Base-by-base conservation (phyloP, 2,329 filamentous ascomycete genomes). In the Aureobasidium sp. region DNA sequence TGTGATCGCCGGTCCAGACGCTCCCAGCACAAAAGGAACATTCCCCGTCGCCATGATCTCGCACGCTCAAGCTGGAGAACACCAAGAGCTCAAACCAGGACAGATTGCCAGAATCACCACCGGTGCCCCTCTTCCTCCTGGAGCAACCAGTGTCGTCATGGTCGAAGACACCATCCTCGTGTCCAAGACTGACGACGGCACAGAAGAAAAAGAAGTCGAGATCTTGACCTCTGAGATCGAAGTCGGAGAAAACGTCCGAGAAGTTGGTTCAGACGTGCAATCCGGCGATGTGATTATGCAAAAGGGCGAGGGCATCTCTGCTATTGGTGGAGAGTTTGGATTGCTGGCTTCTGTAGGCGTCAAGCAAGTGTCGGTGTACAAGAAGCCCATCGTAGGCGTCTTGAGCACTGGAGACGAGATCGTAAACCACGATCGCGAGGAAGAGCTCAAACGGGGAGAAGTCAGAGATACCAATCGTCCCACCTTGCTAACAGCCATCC, bases 401-500 rank as follows among this genome's bases (percentile, higher is more conserved):
- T 76, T 99, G 20, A 97, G 92, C 57, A 99, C 94, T 0, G 94
- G 94, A 25, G 93, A 99, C 71, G 94, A 99, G 74, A 90, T 99
- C 55, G 87, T 97, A 5, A 83, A 87, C 65, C 87, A 94, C 69
- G 79, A 87, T 63, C 78, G 82, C 29, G 79, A 84, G 0, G 84
- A 82, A 0, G 76, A 79, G 0, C 78, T 97, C 9, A 81, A 80
- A 3, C 78, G 89, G 0, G 94, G 94, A 41, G 90, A 97, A 74
- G 94, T 99, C 22, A 83, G 94, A 62, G 94, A 99, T 73, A 96
- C 90, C 4, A 99, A 99, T 71, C 84, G 94, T 14, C 90, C 92
- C 1, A 92, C 91, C 0, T 82, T 99, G 39, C 82, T 97, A 68
- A 88, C 90, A 0, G 90, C 91, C 0, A 84, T 89, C 2, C 76